Conservation (phyloP, 305 asterid species). For the Andrographis paniculata region DNA sequence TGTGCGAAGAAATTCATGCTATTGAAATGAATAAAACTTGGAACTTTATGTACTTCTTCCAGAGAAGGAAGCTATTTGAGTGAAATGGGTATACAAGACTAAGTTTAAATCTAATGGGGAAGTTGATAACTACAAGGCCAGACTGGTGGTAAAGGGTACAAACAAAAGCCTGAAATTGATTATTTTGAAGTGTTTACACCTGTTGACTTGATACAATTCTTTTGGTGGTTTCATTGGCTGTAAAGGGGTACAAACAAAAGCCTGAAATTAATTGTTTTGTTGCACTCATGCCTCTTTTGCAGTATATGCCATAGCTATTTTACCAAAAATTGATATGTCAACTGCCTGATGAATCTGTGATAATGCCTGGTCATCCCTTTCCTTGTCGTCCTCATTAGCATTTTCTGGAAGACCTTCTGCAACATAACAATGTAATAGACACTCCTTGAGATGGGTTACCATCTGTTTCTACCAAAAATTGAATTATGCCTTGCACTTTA, state of each 20-base stretch:
- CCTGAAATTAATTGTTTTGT: too few species aligned
- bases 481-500: neutral
- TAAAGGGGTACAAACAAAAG: too few species aligned
- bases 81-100: conserved; percentile 11
- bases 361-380: too few species aligned
- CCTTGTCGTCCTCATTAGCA: too few species aligned
- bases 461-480: neutral
- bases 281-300: too few species aligned
- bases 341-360: too few species aligned
- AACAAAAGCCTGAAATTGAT: neutral
- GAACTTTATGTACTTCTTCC: neutral
- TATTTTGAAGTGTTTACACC: conserved; percentile 1
- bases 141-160: conserved; percentile 4
- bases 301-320: too few species aligned
- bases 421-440: neutral
- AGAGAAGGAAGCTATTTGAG: neutral
- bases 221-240: neutral
- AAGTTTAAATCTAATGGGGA: neutral
- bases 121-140: conserved; percentile 3
- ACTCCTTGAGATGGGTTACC: neutral
- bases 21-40: neutral
- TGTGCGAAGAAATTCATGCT: conserved; percentile 1
- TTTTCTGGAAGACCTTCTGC: too few species aligned
- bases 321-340: too few species aligned
- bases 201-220: neutral